A percentile compares a stretch with the other conserved stretches of the same genome.
Evolutionary conservation across 75 land plant genomes (phyloP).

Genomic region (Pinus tabuliformis): DNA sequence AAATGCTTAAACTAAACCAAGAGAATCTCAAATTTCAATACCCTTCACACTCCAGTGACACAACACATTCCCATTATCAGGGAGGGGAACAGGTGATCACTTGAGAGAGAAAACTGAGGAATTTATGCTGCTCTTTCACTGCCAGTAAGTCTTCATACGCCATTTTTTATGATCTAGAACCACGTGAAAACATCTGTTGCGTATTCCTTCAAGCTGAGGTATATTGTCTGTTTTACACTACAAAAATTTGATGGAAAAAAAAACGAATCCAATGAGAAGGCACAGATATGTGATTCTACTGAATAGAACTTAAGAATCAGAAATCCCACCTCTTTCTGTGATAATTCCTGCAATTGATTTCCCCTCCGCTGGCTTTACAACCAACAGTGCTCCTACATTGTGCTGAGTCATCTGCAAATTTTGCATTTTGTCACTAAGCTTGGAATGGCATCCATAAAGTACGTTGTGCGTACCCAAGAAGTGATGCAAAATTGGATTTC

Average conservation of each 20-base stretch:
- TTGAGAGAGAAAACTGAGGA: neutral
- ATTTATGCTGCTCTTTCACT: neutral
- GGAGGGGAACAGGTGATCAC: neutral
- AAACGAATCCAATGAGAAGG: neutral
- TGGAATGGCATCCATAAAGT: neutral
- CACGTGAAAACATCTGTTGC: neutral
- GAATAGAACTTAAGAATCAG: neutral
- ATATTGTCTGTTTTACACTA: neutral
- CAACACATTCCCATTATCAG: neutral
- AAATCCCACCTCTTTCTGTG: conserved; percentile 84
- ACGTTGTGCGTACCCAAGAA: neutral
- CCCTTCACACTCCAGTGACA: neutral
- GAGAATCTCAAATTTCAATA: neutral
- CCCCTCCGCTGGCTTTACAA: conserved; percentile 81
- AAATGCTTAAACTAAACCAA: neutral
- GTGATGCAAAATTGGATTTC: neutral
- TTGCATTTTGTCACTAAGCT: neutral
- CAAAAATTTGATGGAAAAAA: neutral
- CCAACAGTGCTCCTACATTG: conserved; percentile 99
- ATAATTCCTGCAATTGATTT: conserved; percentile 87
- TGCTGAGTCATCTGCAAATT: conserved; percentile 85
- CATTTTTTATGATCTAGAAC: neutral
- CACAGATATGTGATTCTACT: neutral
- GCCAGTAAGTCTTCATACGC: neutral
- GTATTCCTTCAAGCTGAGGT: neutral